Evolutionary conservation across 805 yeast species (phyloP).

Genomic region (Suhomyces sp.): DNA sequence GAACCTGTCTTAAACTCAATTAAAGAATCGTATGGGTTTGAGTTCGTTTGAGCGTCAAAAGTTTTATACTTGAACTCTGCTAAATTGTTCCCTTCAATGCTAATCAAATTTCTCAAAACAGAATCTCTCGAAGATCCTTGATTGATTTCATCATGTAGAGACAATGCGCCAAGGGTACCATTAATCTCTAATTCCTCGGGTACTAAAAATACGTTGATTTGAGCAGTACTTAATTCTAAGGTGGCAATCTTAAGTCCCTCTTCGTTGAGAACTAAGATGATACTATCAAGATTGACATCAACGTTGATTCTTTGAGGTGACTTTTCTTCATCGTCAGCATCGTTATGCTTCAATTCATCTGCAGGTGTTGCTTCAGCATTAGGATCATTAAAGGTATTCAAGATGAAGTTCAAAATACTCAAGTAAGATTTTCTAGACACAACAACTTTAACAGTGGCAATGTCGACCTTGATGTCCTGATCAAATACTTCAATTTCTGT

Average conservation of each 20-base stretch:
- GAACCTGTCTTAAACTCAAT: slow-evolving; percentile 74
- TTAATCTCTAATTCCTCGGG: slow-evolving; percentile 76
- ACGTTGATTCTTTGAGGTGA: slow-evolving; percentile 78
- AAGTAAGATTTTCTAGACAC: slow-evolving; percentile 75
- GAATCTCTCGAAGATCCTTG: slow-evolving; percentile 62
- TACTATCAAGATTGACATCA: slow-evolving; percentile 65
- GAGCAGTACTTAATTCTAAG: slow-evolving; percentile 69
- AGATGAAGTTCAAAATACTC: slow-evolving; percentile 73
- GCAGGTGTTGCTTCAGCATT: slow-evolving; percentile 65
- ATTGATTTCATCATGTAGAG: slow-evolving; percentile 72
- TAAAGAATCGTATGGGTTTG: slow-evolving; percentile 51
- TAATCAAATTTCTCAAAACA: slow-evolving; percentile 60
- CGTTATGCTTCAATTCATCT: slow-evolving; percentile 67
- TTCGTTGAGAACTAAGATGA: slow-evolving; percentile 74
- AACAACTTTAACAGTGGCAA: slow-evolving; percentile 77
- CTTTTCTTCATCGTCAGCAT: slow-evolving; percentile 50
- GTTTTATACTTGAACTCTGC: slow-evolving; percentile 87
- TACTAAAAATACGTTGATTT: slow-evolving; percentile 58
- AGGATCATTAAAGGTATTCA: slow-evolving; percentile 88
- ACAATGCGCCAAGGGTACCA: slow-evolving; percentile 74
- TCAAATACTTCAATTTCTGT: slow-evolving; percentile 68
- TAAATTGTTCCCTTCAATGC: slow-evolving; percentile 77
- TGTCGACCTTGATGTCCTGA: slow-evolving; percentile 66
- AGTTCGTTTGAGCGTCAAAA: slow-evolving; percentile 53
- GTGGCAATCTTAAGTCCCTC: slow-evolving; percentile 83